These are phyloP conservation scores for Suillus subaureus DNA, from an alignment of 768 basidiomycete genomes.

Conservation along the genomic window DNA sequence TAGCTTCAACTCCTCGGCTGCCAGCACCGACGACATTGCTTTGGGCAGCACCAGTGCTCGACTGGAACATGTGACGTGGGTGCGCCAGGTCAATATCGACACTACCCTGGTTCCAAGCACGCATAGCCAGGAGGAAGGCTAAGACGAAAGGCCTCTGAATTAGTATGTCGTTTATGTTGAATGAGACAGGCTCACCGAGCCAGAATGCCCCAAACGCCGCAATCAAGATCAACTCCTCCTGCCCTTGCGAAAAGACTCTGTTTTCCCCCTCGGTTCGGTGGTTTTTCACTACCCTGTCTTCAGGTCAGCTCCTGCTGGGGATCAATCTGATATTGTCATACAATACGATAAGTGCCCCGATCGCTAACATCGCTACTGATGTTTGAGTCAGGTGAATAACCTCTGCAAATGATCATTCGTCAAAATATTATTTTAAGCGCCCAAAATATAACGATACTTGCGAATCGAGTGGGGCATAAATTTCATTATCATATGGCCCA, in stretches of 20 bases:
- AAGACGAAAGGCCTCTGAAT: neutral
- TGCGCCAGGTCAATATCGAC: constrained; percentile 32
- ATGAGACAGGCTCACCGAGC: constrained; percentile 55
- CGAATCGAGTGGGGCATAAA: constrained; percentile 42
- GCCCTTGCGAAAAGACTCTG: constrained; percentile 62
- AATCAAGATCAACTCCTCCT: constrained; percentile 76
- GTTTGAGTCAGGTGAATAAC: constrained; percentile 71
- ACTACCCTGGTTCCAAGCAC: constrained; percentile 37
- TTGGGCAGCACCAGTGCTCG: constrained; percentile 36
- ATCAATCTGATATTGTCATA: constrained; percentile 24
- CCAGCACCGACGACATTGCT: constrained; percentile 36
- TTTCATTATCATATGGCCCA: constrained; percentile 55
- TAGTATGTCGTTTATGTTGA: neutral
- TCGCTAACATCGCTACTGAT: constrained; percentile 69
- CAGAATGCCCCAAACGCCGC: constrained; percentile 73
- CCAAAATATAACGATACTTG: constrained; percentile 23
- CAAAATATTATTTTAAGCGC: constrained; percentile 8
- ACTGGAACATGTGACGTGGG: constrained; percentile 33
- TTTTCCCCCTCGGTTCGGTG: constrained; percentile 54
- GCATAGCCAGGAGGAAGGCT: constrained; percentile 48
- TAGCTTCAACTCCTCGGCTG: constrained; percentile 28
- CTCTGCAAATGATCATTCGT: constrained; percentile 39
- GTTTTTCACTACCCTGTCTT: constrained; percentile 64
- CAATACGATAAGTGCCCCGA: constrained; percentile 67
- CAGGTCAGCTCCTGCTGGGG: neutral